Percentiles rank a stretch among this genome's conserved stretches.
Conservation (phyloP, 2,329 filamentous ascomycete genomes). For the Parafenestella ontariensis region DNA sequence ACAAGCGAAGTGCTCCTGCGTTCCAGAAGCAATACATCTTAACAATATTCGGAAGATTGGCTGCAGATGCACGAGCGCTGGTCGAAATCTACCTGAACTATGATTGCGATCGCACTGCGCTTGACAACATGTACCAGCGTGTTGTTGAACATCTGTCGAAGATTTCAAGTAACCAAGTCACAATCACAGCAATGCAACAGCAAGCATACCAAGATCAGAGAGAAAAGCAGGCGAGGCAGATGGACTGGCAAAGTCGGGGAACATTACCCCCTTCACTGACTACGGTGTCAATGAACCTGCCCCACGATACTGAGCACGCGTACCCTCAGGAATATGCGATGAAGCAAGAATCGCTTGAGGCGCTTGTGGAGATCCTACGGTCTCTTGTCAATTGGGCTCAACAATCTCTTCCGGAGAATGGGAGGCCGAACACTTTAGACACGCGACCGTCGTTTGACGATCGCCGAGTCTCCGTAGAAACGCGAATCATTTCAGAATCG, state of each 20-base stretch:
- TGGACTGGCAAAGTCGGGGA: conserved; percentile 87
- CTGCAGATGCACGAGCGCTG: conserved; percentile 82
- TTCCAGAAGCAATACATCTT: conserved; percentile 95
- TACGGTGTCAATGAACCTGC: conserved; percentile 71
- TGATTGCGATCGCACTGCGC: conserved; percentile 88
- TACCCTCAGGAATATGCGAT: conserved; percentile 89
- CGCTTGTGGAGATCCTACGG: conserved; percentile 83
- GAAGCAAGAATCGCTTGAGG: conserved; percentile 88
- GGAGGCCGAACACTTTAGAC: conserved; percentile 53
- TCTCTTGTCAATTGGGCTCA: conserved; percentile 94
- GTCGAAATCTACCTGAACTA: conserved; percentile 98
- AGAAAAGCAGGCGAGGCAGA: conserved; percentile 63
- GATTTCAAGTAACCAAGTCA: conserved; percentile 79
- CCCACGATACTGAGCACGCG: conserved; percentile 67
- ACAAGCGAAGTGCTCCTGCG: conserved; percentile 82
- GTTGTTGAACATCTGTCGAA: conserved; percentile 93
- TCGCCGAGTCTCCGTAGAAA: conserved; percentile 79
- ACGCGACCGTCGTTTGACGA: conserved; percentile 64
- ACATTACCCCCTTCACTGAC: conserved; percentile 87
- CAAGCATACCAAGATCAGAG: conserved; percentile 85
- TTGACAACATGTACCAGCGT: conserved; percentile 96
- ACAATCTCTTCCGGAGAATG: conserved; percentile 63
- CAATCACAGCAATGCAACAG: conserved; percentile 78
- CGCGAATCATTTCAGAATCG: conserved; percentile 64
- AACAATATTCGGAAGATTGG: conserved; percentile 81